Evolutionary conservation across 2,329 filamentous ascomycete genomes (phyloP), one percentile per base, ranked within the genome.

Genomic region (Penicillium janthinellum): DNA sequence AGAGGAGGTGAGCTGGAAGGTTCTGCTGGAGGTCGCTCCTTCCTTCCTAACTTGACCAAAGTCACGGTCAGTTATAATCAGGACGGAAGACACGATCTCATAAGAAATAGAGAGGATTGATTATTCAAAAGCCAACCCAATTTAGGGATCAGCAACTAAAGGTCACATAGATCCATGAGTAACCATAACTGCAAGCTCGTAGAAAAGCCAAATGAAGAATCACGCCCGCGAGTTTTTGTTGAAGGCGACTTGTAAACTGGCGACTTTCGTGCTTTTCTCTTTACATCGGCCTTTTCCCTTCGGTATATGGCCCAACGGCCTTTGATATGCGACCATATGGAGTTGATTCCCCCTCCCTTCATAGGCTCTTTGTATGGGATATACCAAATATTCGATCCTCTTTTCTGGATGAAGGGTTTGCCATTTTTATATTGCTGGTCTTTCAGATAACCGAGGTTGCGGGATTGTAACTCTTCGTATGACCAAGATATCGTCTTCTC

Each of bases 331-430:
- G 22, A 45, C 42, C 42, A 45, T 15, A 28, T 28, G 14, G 5
- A 45, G 42, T 31, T 28, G 10, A 28, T 31, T n/a, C 42, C 3
- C 22, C 4, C 28, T 45, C 22, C 42, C 17, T 54, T 45, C 25
- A 37, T 17, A 49, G 57, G 52, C 28, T 52, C 39, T 48, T 51
- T 48, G 52, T 59, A 59, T 28, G 57, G 35, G 47, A 56, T 52
- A 38, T 56, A 17, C 52, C 52, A 52, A 56, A 39, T 1, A 25
- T 50, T 25, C 52, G 4, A 20, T 49, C 45, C 31, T 51, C 6
- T 10, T 25, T 14, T 2, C 22, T 3, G 8, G 37, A 17, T 50
- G 11, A 58, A 56, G 35, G 37, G 22, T 37, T 37, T 41, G 37
- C 20, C 39, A 11, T 35, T 47, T 47, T 47, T 39, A 25, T 41